Evolutionary conservation across 345 rosid genomes (phyloP).

Genomic region (Heritiera littoralis): DNA sequence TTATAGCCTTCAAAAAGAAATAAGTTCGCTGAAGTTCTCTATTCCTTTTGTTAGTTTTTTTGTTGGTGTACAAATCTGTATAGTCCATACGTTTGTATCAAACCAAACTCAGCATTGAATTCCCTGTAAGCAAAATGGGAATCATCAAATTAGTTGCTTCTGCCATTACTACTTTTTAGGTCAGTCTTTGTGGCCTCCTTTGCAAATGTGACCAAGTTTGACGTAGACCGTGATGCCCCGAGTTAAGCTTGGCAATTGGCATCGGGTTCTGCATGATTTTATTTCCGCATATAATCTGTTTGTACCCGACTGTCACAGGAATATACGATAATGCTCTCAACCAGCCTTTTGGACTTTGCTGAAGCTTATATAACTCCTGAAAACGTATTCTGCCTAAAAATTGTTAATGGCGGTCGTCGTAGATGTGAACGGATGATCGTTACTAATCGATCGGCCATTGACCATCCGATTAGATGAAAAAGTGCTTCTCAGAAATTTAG

Average conservation of each 20-base stretch:
- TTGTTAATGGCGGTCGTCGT: too few relatives aligned
- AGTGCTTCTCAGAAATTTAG: too few relatives aligned
- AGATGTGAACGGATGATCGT: too few relatives aligned
- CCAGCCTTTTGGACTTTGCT: too few relatives aligned
- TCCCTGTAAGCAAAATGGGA: neutral
- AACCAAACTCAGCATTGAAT: neutral
- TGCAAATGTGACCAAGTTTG: neutral
- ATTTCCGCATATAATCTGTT: neutral
- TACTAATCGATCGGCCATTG: too few relatives aligned
- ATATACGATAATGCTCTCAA: neutral
- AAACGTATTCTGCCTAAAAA: too few relatives aligned
- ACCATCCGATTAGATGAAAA: too few relatives aligned
- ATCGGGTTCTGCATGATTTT: neutral
- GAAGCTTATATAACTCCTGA: too few relatives aligned
- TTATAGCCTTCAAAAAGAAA: conserved; percentile 50
- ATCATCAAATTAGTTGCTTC: neutral
- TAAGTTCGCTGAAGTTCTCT: conserved; percentile 21
- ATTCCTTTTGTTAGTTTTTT: neutral
- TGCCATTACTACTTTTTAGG: neutral
- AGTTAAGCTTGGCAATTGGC: neutral
- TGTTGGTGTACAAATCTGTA: neutral
- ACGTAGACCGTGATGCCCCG: neutral
- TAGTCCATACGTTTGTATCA: neutral
- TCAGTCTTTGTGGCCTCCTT: neutral
- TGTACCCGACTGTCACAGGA: neutral